phyloP scores from a whole-genome alignment of 805 yeast genomes.

The Grigorovia humatica region DNA sequence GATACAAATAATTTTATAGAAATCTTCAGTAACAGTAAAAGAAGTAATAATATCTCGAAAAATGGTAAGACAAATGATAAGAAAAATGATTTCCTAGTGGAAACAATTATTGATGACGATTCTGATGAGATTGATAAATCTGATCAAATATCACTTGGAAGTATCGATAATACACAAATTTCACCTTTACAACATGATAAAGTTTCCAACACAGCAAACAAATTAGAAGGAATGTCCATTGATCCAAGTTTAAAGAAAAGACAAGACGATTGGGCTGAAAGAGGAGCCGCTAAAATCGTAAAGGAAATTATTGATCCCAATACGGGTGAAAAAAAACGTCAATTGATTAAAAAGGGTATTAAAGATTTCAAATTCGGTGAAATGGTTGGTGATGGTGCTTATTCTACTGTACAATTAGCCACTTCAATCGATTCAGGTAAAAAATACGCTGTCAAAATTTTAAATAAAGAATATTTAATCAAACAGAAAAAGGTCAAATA shows the following conservation, averaged over 20 bases:
- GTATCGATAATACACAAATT: constrained; percentile 3
- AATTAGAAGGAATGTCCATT: constrained; percentile 11
- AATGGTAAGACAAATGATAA: background rate
- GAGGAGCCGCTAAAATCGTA: constrained; percentile 50
- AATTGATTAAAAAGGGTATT: constrained; percentile 45
- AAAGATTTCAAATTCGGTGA: constrained; percentile 85
- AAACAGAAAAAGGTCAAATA: constrained; percentile 77
- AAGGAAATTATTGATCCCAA: constrained; percentile 34
- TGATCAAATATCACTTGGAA: constrained; percentile 7
- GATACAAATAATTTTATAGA: constrained; percentile 26
- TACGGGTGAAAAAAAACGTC: constrained; percentile 42
- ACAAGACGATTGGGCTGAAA: constrained; percentile 41
- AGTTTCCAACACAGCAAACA: background rate
- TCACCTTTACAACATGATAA: background rate
- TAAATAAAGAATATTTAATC: constrained; percentile 69
- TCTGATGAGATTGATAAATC: constrained; percentile 3
- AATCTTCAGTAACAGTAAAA: constrained; percentile 7
- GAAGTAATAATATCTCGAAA: background rate
- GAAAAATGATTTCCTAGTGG: background rate
- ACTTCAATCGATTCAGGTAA: constrained; percentile 62
- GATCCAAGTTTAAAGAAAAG: constrained; percentile 16
- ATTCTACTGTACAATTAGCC: constrained; percentile 85
- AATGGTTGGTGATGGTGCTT: constrained; percentile 90
- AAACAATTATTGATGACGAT: background rate
- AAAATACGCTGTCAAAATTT: constrained; percentile 68